Percentiles rank a stretch among this genome's conserved stretches.
These are phyloP conservation scores for Diaporthe vaccinii DNA, from an alignment of 2,329 filamentous ascomycete genomes.

Conservation along the genomic window DNA sequence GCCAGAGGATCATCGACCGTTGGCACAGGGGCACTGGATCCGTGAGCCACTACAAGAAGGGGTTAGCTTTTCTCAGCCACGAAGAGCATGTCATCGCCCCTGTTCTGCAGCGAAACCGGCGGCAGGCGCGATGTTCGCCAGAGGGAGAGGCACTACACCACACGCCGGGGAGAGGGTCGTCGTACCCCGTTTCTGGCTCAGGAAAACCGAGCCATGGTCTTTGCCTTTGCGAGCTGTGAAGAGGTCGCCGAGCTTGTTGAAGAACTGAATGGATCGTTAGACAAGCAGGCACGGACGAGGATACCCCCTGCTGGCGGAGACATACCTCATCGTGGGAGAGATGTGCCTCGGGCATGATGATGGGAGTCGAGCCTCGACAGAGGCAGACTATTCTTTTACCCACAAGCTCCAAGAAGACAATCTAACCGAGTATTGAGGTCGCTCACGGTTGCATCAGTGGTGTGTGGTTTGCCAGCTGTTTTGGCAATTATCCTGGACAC, in stretches of 20 bases:
- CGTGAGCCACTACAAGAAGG: slow-evolving; percentile 56
- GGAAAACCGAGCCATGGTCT: slow-evolving; percentile 79
- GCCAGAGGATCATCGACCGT: slow-evolving; percentile 66
- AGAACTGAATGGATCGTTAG: slow-evolving; percentile 71
- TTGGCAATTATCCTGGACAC: not conserved
- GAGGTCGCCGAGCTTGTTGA: slow-evolving; percentile 75
- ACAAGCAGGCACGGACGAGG: not conserved
- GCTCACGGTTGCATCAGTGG: not conserved
- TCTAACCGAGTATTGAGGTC: not conserved
- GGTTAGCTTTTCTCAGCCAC: no score
- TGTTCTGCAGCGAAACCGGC: no score
- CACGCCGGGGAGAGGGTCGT: no score
- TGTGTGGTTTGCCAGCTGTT: not conserved
- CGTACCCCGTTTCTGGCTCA: slow-evolving; percentile 83
- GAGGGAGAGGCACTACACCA: no score
- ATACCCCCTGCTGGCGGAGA: not conserved
- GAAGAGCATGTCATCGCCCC: no score
- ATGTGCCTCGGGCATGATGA: slow-evolving; percentile 48
- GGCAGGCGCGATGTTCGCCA: not conserved
- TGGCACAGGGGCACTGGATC: slow-evolving; percentile 58
- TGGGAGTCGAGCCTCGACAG: not conserved
- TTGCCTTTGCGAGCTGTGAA: slow-evolving; percentile 76
- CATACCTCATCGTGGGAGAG: slow-evolving; percentile 58
- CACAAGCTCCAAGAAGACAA: not conserved
- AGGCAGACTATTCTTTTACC: not conserved